These are phyloP conservation scores for Tetratostichococcus sp. DNA, from an alignment of 139 green algal genomes.

Conservation along the genomic window DNA sequence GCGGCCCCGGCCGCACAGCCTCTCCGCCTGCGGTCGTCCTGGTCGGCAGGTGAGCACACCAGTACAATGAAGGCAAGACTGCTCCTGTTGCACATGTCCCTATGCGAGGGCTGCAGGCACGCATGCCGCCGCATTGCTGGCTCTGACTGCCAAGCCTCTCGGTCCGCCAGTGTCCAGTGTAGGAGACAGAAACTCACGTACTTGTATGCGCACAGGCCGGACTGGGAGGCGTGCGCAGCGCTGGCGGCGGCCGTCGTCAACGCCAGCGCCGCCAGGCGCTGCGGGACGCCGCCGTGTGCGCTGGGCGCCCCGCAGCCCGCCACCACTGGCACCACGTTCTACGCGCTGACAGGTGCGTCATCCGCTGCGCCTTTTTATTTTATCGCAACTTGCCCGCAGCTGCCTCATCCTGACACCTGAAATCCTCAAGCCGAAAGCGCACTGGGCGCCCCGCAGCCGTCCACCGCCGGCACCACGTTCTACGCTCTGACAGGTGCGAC, in stretches of 20 bases:
- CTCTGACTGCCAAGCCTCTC: too few relatives aligned
- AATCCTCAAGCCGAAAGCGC: too few relatives aligned
- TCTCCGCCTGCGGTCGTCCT: conserved; percentile 25
- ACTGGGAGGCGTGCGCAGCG: conserved; percentile 42
- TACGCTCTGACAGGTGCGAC: conserved; percentile 40
- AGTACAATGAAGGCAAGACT: too few relatives aligned
- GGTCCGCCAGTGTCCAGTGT: too few relatives aligned
- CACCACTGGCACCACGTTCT: conserved; percentile 27
- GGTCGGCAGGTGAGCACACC: conserved; percentile 28
- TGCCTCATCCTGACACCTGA: too few relatives aligned
- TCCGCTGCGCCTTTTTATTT: too few relatives aligned
- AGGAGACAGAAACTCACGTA: too few relatives aligned
- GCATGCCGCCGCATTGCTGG: too few relatives aligned
- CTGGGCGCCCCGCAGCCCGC: conserved; percentile 42
- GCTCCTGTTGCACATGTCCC: too few relatives aligned
- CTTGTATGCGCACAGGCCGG: too few relatives aligned
- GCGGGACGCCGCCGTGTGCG: conserved; percentile 27
- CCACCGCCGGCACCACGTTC: conserved; percentile 27
- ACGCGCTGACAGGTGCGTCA: conserved; percentile 40
- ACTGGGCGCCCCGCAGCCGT: conserved; percentile 41
- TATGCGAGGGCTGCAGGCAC: too few relatives aligned
- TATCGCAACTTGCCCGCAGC: too few relatives aligned
- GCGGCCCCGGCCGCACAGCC: conserved; percentile 4
- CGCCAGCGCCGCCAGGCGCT: conserved; percentile 12
- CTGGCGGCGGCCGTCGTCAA: conserved; percentile 49